Conservation (phyloP, 371 early-diverging fungal species). For the Nematocida sp. region DNA sequence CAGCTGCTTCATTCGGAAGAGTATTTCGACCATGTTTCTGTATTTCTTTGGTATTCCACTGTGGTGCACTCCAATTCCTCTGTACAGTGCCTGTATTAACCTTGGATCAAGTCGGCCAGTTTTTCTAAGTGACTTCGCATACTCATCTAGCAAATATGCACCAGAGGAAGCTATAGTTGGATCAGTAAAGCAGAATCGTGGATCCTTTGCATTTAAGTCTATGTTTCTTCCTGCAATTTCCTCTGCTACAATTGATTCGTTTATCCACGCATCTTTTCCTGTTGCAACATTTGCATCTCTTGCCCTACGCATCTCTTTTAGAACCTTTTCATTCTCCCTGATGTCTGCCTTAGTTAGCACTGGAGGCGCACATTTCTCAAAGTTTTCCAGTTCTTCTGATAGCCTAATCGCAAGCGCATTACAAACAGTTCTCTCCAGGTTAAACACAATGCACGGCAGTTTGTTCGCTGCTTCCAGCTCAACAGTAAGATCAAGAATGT, state of each 20-base stretch:
- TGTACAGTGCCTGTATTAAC: slow-evolving; percentile 68
- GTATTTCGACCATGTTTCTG: slow-evolving; percentile 71
- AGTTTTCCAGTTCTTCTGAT: slow-evolving; percentile 61
- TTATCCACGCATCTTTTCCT: slow-evolving; percentile 68
- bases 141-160: slow-evolving; percentile 68
- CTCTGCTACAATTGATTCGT: slow-evolving; percentile 63
- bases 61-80: slow-evolving; percentile 74
- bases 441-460: slow-evolving; percentile 73
- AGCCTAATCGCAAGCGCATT: slow-evolving; percentile 70
- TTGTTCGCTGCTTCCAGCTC: slow-evolving; percentile 67
- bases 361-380: slow-evolving; percentile 59
- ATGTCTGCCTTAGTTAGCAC: slow-evolving; percentile 53
- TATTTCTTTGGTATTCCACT: slow-evolving; percentile 71
- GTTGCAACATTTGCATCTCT: slow-evolving; percentile 62
- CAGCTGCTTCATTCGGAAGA: slow-evolving; percentile 72
- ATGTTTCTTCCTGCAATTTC: slow-evolving; percentile 49
- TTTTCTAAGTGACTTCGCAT: slow-evolving; percentile 62
- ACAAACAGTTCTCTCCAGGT: slow-evolving; percentile 72
- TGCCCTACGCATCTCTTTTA: slow-evolving; percentile 66
- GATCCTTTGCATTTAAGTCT: slow-evolving; percentile 62
- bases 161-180: slow-evolving; percentile 62
- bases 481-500: slow-evolving; percentile 62
- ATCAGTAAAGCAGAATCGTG: slow-evolving; percentile 66
- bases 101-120: slow-evolving; percentile 43
- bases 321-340: slow-evolving; percentile 62